Percentiles rank a stretch among this genome's conserved stretches.
Conservation (phyloP, 2,329 filamentous ascomycete species). For the Colletotrichum caudatum region DNA sequence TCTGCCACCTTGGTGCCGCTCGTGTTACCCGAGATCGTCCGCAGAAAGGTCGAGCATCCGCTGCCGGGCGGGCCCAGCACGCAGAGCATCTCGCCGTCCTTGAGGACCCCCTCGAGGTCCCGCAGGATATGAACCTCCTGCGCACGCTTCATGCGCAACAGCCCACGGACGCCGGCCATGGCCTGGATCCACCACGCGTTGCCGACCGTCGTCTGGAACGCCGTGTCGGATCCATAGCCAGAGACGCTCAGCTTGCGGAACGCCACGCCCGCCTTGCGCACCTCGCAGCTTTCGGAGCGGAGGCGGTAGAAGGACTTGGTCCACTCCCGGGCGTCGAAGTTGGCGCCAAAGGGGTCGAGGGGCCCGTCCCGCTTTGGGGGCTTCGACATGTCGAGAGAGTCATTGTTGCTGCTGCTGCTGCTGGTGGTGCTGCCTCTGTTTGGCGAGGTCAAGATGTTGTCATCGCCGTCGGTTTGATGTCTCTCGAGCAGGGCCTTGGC, state of each 20-base stretch:
- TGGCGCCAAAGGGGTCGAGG: slow-evolving; percentile 61
- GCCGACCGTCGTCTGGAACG: slow-evolving; percentile 28
- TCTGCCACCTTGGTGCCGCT: slow-evolving; percentile 63
- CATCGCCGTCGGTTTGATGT: slow-evolving; percentile 11
- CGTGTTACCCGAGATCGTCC: slow-evolving; percentile 73
- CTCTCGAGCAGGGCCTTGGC: slow-evolving; percentile 32
- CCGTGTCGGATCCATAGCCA: slow-evolving; percentile 33
- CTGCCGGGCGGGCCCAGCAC: slow-evolving; percentile 66
- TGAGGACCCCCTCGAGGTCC: slow-evolving; percentile 63
- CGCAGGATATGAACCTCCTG: slow-evolving; percentile 61
- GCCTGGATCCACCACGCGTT: slow-evolving; percentile 47
- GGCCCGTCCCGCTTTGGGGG: slow-evolving; percentile 38
- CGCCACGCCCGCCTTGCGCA: slow-evolving; percentile 51
- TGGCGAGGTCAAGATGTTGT: background rate
- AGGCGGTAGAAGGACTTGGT: slow-evolving; percentile 46
- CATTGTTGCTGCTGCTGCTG: background rate
- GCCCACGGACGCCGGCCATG: slow-evolving; percentile 19
- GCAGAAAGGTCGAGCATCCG: slow-evolving; percentile 77
- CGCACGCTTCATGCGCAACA: slow-evolving; percentile 34
- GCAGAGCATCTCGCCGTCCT: slow-evolving; percentile 67
- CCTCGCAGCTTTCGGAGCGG: slow-evolving; percentile 45
- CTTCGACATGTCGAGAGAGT: slow-evolving; percentile 11
- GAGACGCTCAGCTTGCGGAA: slow-evolving; percentile 60
- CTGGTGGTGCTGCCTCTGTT: background rate
- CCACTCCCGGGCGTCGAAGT: slow-evolving; percentile 61